phyloP scores from a whole-genome alignment of 371 early-diverging fungal genomes.

The Circinella minor region DNA sequence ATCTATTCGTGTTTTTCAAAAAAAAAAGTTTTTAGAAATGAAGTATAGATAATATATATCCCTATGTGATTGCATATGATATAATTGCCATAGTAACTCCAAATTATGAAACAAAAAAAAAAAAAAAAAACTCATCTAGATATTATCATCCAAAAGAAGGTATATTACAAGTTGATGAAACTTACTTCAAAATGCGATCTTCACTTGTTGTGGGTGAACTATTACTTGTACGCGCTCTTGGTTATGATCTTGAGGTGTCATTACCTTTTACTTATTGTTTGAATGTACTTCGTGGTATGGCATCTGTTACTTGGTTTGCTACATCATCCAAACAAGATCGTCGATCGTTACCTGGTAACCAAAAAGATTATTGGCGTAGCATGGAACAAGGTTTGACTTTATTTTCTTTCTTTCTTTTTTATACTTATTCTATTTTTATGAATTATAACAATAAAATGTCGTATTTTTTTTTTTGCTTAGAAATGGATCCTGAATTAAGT shows the following conservation, averaged over 20 bases:
- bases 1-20: neutral
- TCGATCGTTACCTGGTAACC: constrained; percentile 19
- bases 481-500: constrained; percentile 47
- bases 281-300: constrained; percentile 47
- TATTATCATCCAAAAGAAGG: constrained; percentile 48
- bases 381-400: constrained; percentile 32
- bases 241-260: constrained; percentile 50
- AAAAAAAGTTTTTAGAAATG: no score
- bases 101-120: no score
- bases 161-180: constrained; percentile 46
- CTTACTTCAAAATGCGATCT: constrained; percentile 49
- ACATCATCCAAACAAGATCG: constrained; percentile 21
- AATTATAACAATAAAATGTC: neutral
- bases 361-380: constrained; percentile 43
- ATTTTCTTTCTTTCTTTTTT: neutral
- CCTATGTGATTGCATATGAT: neutral
- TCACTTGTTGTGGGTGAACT: constrained; percentile 52
- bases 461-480: constrained; percentile 14
- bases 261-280: constrained; percentile 54
- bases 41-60: no score
- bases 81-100: no score
- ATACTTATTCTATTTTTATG: neutral
- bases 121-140: constrained; percentile 14
- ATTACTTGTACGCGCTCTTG: constrained; percentile 48
- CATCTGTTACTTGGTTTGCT: constrained; percentile 35